These are phyloP conservation scores for Fusarium sp. DNA, from an alignment of 2,329 filamentous ascomycete species.

Conservation along the genomic window DNA sequence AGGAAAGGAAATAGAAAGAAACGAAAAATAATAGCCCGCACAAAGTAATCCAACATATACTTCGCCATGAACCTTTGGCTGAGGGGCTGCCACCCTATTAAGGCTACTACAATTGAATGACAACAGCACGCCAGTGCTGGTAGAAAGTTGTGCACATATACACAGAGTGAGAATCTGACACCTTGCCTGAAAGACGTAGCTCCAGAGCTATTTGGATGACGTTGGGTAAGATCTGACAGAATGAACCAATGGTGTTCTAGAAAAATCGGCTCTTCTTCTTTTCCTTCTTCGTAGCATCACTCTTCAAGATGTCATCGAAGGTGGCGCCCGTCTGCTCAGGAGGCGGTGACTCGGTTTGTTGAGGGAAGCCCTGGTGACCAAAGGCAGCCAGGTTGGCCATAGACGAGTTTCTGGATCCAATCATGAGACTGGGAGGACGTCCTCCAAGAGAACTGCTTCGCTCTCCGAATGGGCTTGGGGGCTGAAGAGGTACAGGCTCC, in stretches of 20 bases:
- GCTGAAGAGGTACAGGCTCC: slow-evolving; percentile 58
- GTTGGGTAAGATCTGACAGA: slow-evolving; percentile 11
- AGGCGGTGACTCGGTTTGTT: slow-evolving; percentile 40
- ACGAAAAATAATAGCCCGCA: slow-evolving; percentile 5
- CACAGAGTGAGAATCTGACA: slow-evolving; percentile 7
- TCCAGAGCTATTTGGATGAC: slow-evolving; percentile 12
- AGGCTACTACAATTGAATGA: slow-evolving; percentile 16
- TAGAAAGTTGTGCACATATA: slow-evolving; percentile 14
- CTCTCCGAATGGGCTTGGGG: slow-evolving; percentile 52
- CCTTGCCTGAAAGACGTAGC: slow-evolving; percentile 12
- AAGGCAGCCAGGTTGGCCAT: slow-evolving; percentile 54
- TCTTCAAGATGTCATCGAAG: slow-evolving; percentile 64
- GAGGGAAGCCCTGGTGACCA: slow-evolving; percentile 24
- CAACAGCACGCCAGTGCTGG: slow-evolving; percentile 14
- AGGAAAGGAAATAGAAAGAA: slow-evolving; percentile 8
- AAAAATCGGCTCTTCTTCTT: slow-evolving; percentile 61
- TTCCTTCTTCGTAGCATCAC: slow-evolving; percentile 52
- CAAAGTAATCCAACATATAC: slow-evolving; percentile 29
- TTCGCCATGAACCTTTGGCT: slow-evolving; percentile 16
- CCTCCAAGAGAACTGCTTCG: slow-evolving; percentile 56
- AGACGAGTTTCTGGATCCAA: slow-evolving; percentile 53
- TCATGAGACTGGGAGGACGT: slow-evolving; percentile 51
- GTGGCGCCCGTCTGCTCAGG: slow-evolving; percentile 55
- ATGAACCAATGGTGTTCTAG: slow-evolving; percentile 33
- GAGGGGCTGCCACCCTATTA: slow-evolving; percentile 13